Base-by-base conservation (phyloP, 2,329 filamentous ascomycete genomes). In the Metarhizium album region DNA sequence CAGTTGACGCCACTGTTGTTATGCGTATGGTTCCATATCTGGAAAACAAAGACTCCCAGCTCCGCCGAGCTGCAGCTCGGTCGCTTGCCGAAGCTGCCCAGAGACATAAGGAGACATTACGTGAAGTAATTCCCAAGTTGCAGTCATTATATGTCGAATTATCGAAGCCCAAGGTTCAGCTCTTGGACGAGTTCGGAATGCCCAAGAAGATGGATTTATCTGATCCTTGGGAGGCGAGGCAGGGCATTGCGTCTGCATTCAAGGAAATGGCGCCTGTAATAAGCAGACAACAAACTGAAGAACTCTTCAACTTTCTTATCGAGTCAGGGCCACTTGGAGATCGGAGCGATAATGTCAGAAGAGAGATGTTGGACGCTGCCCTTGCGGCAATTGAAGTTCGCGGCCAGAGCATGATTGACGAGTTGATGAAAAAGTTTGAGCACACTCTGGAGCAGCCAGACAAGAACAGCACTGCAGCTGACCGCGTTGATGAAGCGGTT, bases 111-210 rank as follows among this genome's bases (percentile, higher is more conserved):
- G 67, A 75, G 1, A 77, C 78, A 1, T 80, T 91, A 53, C 69
- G 76, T 5, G 69, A 75, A 11, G 74, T 90, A 6, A 68, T 95
- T 14, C 69, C 74, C 42, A 74, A 76, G 49, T 73, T 98, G 22
- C 76, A 89, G 61, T 70, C 76, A 4, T 80, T 79, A 2, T 98
- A 98, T 64, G 67, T 76, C 43, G 83, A 90, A 55, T 79, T 91
- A 56, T 85, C 87, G 6, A 94, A 93, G 65, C 87, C 90, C 2
- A 83, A 86, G 53, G 80, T 86, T 45, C 88, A 90, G 11, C 83
- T 91, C 60, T 82, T 91, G 38, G 91, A 98, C 63, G 86, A 91
- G 56, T 97, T 89, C 63, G 93, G 94, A 49, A 95, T 98, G 87
- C 87, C 89, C 3, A 85, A 83, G 61, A 97, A 95, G 70, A 83